These are phyloP conservation scores for Macroventuria anomochaeta DNA, from an alignment of 2,329 filamentous ascomycete genomes.

Conservation along the genomic window DNA sequence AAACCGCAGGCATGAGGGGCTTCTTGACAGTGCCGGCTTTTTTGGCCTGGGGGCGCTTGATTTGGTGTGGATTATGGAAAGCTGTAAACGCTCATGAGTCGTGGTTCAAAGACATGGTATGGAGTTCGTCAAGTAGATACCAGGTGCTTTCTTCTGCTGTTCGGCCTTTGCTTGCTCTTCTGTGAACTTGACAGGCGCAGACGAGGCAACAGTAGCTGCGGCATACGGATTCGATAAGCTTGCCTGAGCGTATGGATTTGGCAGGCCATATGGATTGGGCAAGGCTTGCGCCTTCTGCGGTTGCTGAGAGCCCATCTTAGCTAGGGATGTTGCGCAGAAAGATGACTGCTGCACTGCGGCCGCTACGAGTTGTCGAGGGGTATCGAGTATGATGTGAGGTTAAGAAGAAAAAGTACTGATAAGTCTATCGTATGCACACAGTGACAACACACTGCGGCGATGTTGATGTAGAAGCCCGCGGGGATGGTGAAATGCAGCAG, in stretches of 20 bases:
- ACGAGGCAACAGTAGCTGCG: slow-evolving; percentile 33
- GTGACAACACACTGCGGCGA: background rate
- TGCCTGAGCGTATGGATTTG: slow-evolving; percentile 36
- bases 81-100: slow-evolving; percentile 40
- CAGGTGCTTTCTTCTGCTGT: slow-evolving; percentile 42
- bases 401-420: background rate
- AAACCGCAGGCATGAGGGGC: slow-evolving; percentile 29
- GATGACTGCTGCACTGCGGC: slow-evolving; percentile 3
- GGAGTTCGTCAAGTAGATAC: slow-evolving; percentile 39
- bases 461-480: background rate
- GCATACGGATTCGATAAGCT: slow-evolving; percentile 40
- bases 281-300: slow-evolving; percentile 33
- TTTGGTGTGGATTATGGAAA: slow-evolving; percentile 43
- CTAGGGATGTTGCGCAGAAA: slow-evolving; percentile 11
- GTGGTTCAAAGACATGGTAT: slow-evolving; percentile 27
- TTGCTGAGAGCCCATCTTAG: slow-evolving; percentile 34
- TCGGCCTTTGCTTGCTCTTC: slow-evolving; percentile 43
- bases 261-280: slow-evolving; percentile 36
- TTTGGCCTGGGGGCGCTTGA: slow-evolving; percentile 45
- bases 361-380: background rate
- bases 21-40: slow-evolving; percentile 33
- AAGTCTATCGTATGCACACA: background rate
- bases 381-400: background rate
- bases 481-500: background rate
- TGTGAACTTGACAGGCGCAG: slow-evolving; percentile 37